Percentiles rank a stretch among this genome's conserved stretches.
Conservation (phyloP, 495 filamentous ascomycete genomes). For the Daldinia vernicosa region DNA sequence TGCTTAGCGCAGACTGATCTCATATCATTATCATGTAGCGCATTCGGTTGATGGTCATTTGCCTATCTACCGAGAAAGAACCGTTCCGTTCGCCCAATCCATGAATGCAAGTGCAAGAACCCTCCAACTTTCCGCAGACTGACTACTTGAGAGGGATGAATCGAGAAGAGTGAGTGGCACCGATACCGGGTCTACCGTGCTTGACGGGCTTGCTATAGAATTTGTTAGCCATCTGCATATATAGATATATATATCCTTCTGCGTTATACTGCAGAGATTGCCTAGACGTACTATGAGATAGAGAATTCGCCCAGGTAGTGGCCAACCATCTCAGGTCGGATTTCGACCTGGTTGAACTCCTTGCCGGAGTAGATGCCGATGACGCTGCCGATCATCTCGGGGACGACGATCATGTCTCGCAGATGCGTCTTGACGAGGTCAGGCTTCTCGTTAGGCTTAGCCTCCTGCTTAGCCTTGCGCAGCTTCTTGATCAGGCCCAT, state of each 20-base stretch:
- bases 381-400: slow-evolving; percentile 98
- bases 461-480: slow-evolving; percentile 99
- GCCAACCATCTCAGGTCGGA: slow-evolving; percentile 99
- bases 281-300: slow-evolving; percentile 92
- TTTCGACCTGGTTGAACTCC: slow-evolving; percentile 99
- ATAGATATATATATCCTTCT: background rate
- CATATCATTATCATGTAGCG: slow-evolving; percentile 40
- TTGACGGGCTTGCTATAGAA: slow-evolving; percentile 93
- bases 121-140: slow-evolving; percentile 35
- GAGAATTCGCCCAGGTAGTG: slow-evolving; percentile 99
- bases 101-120: slow-evolving; percentile 43
- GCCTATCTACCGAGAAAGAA: slow-evolving; percentile 45
- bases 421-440: slow-evolving; percentile 99
- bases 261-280: background rate
- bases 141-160: slow-evolving; percentile 37
- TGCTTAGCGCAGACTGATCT: slow-evolving; percentile 37
- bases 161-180: slow-evolving; percentile 99
- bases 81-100: slow-evolving; percentile 45
- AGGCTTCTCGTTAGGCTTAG: slow-evolving; percentile 97
- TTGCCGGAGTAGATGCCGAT: slow-evolving; percentile 99
- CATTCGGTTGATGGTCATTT: slow-evolving; percentile 40
- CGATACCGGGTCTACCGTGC: slow-evolving; percentile 99
- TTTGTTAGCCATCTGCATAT: slow-evolving; percentile 50
- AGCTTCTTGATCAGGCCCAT: slow-evolving; percentile 99
- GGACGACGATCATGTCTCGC: slow-evolving; percentile 99